Evolutionary conservation across 2,329 filamentous ascomycete species (phyloP), one percentile per base, ranked within the genome.

Genomic region (Aspergillus bombycis): DNA sequence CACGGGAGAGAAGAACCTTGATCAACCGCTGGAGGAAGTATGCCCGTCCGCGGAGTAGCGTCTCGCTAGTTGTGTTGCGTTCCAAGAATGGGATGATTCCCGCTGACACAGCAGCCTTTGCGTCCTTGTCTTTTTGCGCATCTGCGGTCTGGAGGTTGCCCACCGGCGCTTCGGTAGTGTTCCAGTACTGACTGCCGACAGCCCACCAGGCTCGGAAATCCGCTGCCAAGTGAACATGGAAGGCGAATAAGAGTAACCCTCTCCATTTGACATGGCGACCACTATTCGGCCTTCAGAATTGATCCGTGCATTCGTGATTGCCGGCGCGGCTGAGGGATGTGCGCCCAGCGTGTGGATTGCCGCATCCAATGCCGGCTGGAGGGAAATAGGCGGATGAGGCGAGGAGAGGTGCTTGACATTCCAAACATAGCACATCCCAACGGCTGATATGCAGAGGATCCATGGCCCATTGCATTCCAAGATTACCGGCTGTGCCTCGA

Each of bases 141-240:
- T 88, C 88, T 1, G 88, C 89, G 55, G 91, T 88, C 68, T 93
- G 89, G 43, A 97, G 79, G 57, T 93, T 91, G 55, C 91, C 89
- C 59, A 97, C 88, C 0, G 93, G 93, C 1, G 93, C 93, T 72
- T 97, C 95, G 59, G 93, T 96, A 0, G 93, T 96, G 78, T 99
- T 98, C 96, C 95, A 99, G 77, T 99, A 99, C 75, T 99, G 95
- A 70, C 92, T 96, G 21, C 94, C 94, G 0, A 98, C 93, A 0
- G 94, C 94, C 93, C 95, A 99, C 95, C 95, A 99, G 2, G 87
- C 75, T 99, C 96, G 2, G 93, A 96, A n/a, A 99, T 84, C 11
- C 94, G 89, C 78, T 98, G 94, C 95, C 95, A 99, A 9, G 89
- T 87, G 77, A 89, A 94, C 90, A 99, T 91, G 21, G 86, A 85